Conservation (phyloP, 2,329 filamentous ascomycete genomes). For the Trichoderma sp. region DNA sequence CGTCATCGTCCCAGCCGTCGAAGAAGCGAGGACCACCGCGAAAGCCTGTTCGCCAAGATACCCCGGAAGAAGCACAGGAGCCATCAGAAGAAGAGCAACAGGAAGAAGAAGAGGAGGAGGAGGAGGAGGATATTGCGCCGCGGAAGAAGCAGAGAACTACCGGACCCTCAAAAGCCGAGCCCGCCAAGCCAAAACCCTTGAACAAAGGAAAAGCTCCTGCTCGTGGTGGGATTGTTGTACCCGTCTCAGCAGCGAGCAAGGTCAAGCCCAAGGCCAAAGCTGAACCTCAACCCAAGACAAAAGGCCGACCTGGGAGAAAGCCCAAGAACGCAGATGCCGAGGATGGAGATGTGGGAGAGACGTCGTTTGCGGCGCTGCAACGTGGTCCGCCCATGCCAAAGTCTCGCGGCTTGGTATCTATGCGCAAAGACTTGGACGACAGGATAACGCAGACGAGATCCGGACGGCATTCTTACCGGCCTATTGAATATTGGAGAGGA, state of each 20-base stretch:
- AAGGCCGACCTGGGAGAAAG: constrained; percentile 27
- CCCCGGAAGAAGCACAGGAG: constrained; percentile 3
- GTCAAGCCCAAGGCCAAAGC: constrained; percentile 15
- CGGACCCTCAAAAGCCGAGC: constrained; percentile 26
- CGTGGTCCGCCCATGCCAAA: constrained; percentile 55
- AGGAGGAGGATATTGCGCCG: constrained; percentile 26
- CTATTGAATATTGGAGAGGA: constrained; percentile 82
- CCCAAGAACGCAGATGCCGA: constrained; percentile 29
- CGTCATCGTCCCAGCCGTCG: background rate
- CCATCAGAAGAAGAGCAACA: constrained; percentile 20
- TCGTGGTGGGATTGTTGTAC: background rate
- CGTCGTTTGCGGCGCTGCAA: constrained; percentile 47
- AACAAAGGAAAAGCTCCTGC: constrained; percentile 12
- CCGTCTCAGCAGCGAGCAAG: background rate
- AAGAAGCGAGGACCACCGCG: constrained; percentile 1
- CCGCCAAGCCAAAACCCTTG: constrained; percentile 19
- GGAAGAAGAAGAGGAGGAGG: constrained; percentile 24
- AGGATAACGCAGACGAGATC: constrained; percentile 63
- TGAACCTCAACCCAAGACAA: constrained; percentile 27
- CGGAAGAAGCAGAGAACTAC: constrained; percentile 30
- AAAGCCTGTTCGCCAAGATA: background rate
- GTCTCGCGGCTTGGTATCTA: constrained; percentile 52
- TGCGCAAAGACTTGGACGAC: constrained; percentile 46
- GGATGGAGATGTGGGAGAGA: constrained; percentile 44
- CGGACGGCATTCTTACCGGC: constrained; percentile 73